A percentile compares a stretch with the other conserved stretches of the same genome.
These are phyloP conservation scores for Rutstroemia sp. DNA, from an alignment of 2,329 filamentous ascomycete genomes.

Conservation along the genomic window DNA sequence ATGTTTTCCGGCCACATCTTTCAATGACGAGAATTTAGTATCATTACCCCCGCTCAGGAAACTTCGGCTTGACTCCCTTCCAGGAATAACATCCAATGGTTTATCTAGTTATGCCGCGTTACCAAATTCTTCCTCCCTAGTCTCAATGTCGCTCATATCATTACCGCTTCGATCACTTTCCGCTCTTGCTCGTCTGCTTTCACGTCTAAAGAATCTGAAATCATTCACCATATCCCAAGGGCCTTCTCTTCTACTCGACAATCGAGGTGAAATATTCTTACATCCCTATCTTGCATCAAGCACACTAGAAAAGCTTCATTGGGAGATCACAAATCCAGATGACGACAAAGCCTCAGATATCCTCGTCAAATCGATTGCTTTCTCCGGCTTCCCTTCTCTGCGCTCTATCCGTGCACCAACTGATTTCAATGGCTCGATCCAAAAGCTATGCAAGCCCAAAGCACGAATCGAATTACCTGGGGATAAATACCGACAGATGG, in stretches of 20 bases:
- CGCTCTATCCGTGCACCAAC: constrained; percentile 54
- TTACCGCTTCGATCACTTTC: constrained; percentile 49
- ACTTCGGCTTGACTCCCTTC: constrained; percentile 47
- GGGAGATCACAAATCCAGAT: constrained; percentile 44
- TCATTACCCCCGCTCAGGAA: constrained; percentile 47
- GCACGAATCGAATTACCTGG: constrained; percentile 24
- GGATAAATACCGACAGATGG: constrained; percentile 22
- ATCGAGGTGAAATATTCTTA: constrained; percentile 50
- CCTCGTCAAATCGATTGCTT: constrained; percentile 54
- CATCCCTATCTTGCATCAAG: constrained; percentile 55
- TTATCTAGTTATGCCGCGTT: constrained; percentile 50
- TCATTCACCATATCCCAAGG: constrained; percentile 49
- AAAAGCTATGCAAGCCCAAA: constrained; percentile 51
- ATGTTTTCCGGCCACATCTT: constrained; percentile 46
- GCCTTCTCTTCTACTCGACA: constrained; percentile 46
- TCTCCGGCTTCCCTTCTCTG: constrained; percentile 56
- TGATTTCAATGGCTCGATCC: constrained; percentile 63
- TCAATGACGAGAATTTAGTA: constrained; percentile 49
- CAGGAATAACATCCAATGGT: constrained; percentile 48
- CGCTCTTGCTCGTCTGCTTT: constrained; percentile 50
- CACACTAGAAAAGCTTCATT: constrained; percentile 49
- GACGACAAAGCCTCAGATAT: constrained; percentile 49
- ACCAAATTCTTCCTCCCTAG: constrained; percentile 38
- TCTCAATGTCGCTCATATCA: constrained; percentile 47
- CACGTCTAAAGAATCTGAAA: constrained; percentile 42